Conservation (phyloP, 805 yeast species). For the Kuraishia molischiana region DNA sequence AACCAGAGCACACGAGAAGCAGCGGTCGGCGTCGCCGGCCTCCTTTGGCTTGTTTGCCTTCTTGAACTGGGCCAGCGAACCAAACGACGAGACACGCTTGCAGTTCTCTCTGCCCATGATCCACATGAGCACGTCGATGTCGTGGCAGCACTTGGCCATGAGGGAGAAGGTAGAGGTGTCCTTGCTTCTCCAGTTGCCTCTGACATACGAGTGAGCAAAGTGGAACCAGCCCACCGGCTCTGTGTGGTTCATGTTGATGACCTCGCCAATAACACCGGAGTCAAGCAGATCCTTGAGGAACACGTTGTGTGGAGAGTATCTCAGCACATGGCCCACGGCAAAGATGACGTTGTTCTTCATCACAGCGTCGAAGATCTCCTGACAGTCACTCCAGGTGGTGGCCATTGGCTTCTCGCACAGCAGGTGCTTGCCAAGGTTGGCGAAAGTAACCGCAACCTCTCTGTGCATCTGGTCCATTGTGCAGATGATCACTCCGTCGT, state of each 20-base stretch:
- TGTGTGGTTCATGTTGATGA: slow-evolving; percentile 14
- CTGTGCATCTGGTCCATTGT: slow-evolving; percentile 14
- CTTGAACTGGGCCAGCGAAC: slow-evolving; percentile 10
- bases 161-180: slow-evolving; percentile 11
- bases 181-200: slow-evolving; percentile 15
- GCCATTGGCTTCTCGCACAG: slow-evolving; percentile 16
- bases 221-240: slow-evolving; percentile 17
- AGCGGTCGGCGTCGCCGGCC: slow-evolving; percentile 9
- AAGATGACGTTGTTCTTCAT: slow-evolving; percentile 10
- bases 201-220: slow-evolving; percentile 16
- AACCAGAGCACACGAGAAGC: slow-evolving; percentile 10
- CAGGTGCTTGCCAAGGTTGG: slow-evolving; percentile 11
- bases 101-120: slow-evolving; percentile 11
- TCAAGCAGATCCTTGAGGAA: slow-evolving; percentile 11
- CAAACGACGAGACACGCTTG: slow-evolving; percentile 11
- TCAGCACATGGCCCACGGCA: slow-evolving; percentile 15
- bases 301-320: slow-evolving; percentile 15
- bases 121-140: slow-evolving; percentile 15
- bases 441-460: slow-evolving; percentile 15
- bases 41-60: slow-evolving; percentile 11
- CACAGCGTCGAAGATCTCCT: slow-evolving; percentile 11
- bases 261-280: slow-evolving; percentile 10
- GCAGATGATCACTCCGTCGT: slow-evolving; percentile 12
- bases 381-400: slow-evolving; percentile 11
- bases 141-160: slow-evolving; percentile 18